A percentile compares a stretch with the other conserved stretches of the same genome.
Evolutionary conservation across 208 protist species (phyloP).

Genomic region (Trypanosoma cruzi): DNA sequence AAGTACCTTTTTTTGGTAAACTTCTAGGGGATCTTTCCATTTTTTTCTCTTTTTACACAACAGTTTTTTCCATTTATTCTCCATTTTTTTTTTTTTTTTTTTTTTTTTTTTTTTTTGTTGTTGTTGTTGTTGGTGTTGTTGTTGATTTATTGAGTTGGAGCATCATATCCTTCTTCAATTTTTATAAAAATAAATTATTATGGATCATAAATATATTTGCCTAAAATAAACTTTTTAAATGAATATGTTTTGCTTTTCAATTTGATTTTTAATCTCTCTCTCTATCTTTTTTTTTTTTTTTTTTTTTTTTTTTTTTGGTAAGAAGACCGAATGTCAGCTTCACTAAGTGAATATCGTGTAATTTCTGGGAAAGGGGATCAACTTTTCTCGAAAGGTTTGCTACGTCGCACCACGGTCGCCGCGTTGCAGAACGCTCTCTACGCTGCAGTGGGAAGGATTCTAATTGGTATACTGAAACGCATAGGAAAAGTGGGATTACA

Average conservation of each 20-base stretch:
- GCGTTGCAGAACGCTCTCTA: conserved; percentile 70
- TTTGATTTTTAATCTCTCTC: too few relatives aligned
- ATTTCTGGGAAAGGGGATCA: not conserved
- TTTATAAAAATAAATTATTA: not conserved
- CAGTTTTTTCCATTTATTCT: not conserved
- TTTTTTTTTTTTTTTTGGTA: conserved; percentile 20
- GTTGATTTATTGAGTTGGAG: too few relatives aligned
- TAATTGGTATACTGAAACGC: conserved; percentile 69
- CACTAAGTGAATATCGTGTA: not conserved
- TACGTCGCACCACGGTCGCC: conserved; percentile 22
- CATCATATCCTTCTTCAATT: conserved; percentile 20
- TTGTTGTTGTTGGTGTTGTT: too few relatives aligned
- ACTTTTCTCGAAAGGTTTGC: not conserved
- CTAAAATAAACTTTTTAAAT: not conserved
- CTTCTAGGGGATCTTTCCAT: not conserved
- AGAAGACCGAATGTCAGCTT: not conserved
- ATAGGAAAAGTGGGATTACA: conserved; percentile 54
- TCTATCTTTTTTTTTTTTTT: conserved; percentile 22
- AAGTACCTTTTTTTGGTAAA: conserved; percentile 55
- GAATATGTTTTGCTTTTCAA: conserved; percentile 27
- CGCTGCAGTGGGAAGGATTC: conserved; percentile 54
- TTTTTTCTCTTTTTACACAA: not conserved
- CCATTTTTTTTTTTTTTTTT: conserved; percentile 17
- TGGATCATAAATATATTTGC: not conserved
- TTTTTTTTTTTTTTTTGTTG: conserved; percentile 29